Evolutionary conservation across 352 stramenopile genomes (phyloP).

Genomic region (Pythium sp.): DNA sequence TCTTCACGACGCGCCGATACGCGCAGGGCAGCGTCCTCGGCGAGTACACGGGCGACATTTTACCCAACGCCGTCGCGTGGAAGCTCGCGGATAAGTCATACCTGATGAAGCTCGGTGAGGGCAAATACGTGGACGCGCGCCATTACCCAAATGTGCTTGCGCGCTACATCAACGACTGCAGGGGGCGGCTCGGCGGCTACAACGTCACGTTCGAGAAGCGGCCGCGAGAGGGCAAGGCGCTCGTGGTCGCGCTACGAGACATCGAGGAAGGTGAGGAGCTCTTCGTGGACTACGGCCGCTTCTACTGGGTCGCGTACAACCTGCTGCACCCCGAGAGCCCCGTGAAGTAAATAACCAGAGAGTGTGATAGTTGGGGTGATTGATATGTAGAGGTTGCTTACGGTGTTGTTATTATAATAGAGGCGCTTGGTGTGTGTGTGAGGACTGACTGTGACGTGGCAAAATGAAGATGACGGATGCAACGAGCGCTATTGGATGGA

Average conservation of each 20-base stretch:
- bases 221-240: conserved; percentile 40
- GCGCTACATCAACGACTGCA: conserved; percentile 83
- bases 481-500: neutral
- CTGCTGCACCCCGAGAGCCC: conserved; percentile 54
- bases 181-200: conserved; percentile 41
- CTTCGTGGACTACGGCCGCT: conserved; percentile 79
- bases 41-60: conserved; percentile 40
- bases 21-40: conserved; percentile 29
- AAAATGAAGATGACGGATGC: too few species aligned
- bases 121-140: conserved; percentile 71
- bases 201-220: conserved; percentile 80
- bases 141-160: conserved; percentile 45
- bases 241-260: conserved; percentile 58
- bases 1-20: conserved; percentile 43
- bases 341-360: conserved; percentile 32
- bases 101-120: conserved; percentile 78
- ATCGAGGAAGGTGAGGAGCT: conserved; percentile 64
- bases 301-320: conserved; percentile 83
- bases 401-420: too few species aligned
- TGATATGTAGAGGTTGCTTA: too few species aligned
- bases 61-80: conserved; percentile 41
- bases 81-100: conserved; percentile 68
- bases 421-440: too few species aligned
- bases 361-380: neutral
- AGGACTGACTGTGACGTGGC: too few species aligned